These are phyloP conservation scores for Pseudoscleropodium purum DNA, from an alignment of 225 moss, liverwort and hornwort genomes.

Conservation along the genomic window DNA sequence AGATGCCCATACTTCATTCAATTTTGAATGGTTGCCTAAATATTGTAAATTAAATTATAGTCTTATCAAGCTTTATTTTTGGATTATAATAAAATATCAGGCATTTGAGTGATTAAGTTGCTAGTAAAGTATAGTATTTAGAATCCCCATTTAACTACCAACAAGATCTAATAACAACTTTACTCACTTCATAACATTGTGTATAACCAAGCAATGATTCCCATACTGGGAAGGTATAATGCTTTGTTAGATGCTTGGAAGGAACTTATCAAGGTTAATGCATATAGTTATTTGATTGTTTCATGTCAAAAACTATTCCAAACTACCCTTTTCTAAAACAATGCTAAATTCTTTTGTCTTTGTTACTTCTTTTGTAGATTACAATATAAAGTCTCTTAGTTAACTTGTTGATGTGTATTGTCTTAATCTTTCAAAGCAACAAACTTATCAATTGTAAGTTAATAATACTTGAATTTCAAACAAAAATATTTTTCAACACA, in stretches of 20 bases:
- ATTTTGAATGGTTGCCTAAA: no score
- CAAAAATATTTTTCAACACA: not conserved
- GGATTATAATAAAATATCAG: no score
- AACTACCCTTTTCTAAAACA: not conserved
- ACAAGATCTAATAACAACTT: not conserved
- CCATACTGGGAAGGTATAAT: no score
- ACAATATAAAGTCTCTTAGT: not conserved
- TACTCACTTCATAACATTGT: no score
- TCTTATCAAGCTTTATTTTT: no score
- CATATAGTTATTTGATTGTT: not conserved
- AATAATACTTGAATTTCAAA: not conserved
- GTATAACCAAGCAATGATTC: no score
- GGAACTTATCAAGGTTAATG: not conserved
- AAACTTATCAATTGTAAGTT: not conserved
- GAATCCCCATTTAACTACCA: not conserved
- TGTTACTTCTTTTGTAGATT: not conserved
- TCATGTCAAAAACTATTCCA: no score
- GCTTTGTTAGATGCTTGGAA: no score
- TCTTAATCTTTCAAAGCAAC: not conserved
- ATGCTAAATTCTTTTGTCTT: not conserved
- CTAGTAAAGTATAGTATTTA: no score
- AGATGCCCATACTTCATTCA: no score
- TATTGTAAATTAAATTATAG: no score
- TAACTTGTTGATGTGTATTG: not conserved
- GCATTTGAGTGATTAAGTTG: no score